phyloP scores from a whole-genome alignment of 768 basidiomycete species.

The Gymnopilus junonius region DNA sequence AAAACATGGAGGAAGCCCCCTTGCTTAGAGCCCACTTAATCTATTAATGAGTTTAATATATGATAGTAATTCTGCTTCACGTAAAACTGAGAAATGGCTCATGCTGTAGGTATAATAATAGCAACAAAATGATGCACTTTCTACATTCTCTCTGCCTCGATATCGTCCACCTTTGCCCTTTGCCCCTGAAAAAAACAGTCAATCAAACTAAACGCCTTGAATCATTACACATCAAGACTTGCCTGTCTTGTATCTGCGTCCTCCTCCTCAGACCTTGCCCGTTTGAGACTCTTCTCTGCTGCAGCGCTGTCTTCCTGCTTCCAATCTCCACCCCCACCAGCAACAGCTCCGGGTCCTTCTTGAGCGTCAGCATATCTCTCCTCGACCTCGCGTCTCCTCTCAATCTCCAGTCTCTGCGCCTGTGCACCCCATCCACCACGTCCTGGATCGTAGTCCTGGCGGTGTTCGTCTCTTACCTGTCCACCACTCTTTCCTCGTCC shows the following conservation, averaged over 20 bases:
- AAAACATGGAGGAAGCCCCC: conserved; percentile 21
- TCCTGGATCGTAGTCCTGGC: conserved; percentile 96
- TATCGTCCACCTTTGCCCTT: conserved; percentile 63
- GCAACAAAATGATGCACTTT: conserved; percentile 20
- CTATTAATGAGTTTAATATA: conserved; percentile 39
- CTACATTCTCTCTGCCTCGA: conserved; percentile 75
- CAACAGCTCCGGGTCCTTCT: conserved; percentile 80
- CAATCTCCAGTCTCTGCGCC: conserved; percentile 72
- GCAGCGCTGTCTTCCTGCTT: conserved; percentile 60
- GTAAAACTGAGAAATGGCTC: background rate
- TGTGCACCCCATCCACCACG: conserved; percentile 95
- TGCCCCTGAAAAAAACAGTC: conserved; percentile 46
- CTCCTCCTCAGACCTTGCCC: conserved; percentile 79
- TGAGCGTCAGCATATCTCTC: conserved; percentile 84
- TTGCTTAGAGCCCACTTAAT: conserved; percentile 31
- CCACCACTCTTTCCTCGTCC: conserved; percentile 97
- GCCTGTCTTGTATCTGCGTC: conserved; percentile 63
- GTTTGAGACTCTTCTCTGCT: conserved; percentile 55
- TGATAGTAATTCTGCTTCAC: background rate
- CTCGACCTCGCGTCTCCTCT: conserved; percentile 81
- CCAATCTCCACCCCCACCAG: conserved; percentile 87
- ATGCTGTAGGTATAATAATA: background rate
- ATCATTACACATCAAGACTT: conserved; percentile 30
- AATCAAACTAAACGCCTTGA: conserved; percentile 4
- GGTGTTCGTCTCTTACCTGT: conserved; percentile 95